Evolutionary conservation across 2,329 filamentous ascomycete genomes (phyloP), one percentile per base, ranked within the genome.

Genomic region (Penicillium sp.): DNA sequence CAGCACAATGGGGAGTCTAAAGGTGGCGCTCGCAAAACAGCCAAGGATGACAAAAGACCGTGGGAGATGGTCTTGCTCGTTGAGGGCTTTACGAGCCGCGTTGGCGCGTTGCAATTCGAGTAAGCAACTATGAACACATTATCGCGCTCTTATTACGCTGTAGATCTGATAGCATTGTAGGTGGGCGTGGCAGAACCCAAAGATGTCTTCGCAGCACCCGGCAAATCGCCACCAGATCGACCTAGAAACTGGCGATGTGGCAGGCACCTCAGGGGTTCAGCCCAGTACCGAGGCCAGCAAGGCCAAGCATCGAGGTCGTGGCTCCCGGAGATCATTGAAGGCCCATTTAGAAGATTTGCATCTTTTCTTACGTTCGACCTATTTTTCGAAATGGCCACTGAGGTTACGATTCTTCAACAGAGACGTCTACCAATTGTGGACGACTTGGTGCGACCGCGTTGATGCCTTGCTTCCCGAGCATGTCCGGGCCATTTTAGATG

Each of bases 51-150:
- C 4, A 70, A 89, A 53, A 79, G 88, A 35, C 93, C 93, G 0
- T 97, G 93, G 89, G 87, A 95, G 64, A 93, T 95, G 85, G 80
- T 87, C 2, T 83, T 82, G 34, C 75, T 96, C 6, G 85, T 97
- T 1, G 86, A 87, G 6, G 91, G 91, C 0, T 98, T 98, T 57
- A 88, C 87, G 0, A 91, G 86, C 57, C 84, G 84, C 61, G 81
- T 91, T 32, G 88, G 87, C 0, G 93, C 93, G 0, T 72, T 98
- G 55, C 91, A 97, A 64, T 97, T 98, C 64, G 91, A 97, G 85
- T 93, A 76, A 65, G 82, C 75, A n/a, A n/a, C n/a, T n/a, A n/a
- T n/a, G n/a, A n/a, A n/a, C 46, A 12, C 21, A 21, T 19, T 31
- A 45, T 32, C 33, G 22, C 12, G 26, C 48, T 42, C 45, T 42